phyloP scores from a whole-genome alignment of 2,329 filamentous ascomycete genomes.

The Calonectria honghensis region DNA sequence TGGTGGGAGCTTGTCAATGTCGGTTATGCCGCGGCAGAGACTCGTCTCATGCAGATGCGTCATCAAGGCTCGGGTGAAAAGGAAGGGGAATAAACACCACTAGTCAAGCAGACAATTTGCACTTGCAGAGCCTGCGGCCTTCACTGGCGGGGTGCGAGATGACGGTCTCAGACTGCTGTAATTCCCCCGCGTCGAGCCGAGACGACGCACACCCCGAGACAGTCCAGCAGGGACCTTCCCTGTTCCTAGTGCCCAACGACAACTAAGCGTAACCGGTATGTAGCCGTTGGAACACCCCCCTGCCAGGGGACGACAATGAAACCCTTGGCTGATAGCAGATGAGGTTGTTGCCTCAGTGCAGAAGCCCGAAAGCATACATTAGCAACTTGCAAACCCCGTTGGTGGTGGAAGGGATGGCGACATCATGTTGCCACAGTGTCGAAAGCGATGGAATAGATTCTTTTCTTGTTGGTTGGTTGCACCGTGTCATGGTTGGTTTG shows the following conservation, averaged over 20 bases:
- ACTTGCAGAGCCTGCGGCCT: slow-evolving; percentile 40
- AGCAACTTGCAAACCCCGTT: neutral
- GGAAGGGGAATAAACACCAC: slow-evolving; percentile 17
- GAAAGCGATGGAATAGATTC: neutral
- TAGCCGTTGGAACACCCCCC: slow-evolving; percentile 31
- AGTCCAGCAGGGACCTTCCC: slow-evolving; percentile 45
- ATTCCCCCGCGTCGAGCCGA: slow-evolving; percentile 51
- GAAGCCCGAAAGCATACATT: slow-evolving; percentile 39
- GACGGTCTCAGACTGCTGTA: slow-evolving; percentile 34
- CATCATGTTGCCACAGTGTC: neutral
- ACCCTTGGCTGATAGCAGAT: slow-evolving; percentile 40
- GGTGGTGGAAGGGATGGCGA: neutral
- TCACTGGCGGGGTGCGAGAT: slow-evolving; percentile 35
- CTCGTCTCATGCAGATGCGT: slow-evolving; percentile 20
- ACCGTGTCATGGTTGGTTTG: neutral
- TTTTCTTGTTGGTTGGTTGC: slow-evolving; percentile 5
- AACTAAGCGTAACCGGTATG: slow-evolving; percentile 23
- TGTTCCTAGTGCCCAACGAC: slow-evolving; percentile 32
- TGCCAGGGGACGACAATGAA: slow-evolving; percentile 51
- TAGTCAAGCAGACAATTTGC: slow-evolving; percentile 27
- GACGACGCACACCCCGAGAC: slow-evolving; percentile 42
- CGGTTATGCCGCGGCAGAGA: slow-evolving; percentile 4
- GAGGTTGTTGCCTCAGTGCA: slow-evolving; percentile 6
- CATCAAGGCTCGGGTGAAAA: slow-evolving; percentile 15
- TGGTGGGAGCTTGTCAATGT: slow-evolving; percentile 24